A percentile compares a stretch with the other conserved stretches of the same genome.
Conservation (phyloP, 148 eudicot species). For the Chenopodium suecicum region DNA sequence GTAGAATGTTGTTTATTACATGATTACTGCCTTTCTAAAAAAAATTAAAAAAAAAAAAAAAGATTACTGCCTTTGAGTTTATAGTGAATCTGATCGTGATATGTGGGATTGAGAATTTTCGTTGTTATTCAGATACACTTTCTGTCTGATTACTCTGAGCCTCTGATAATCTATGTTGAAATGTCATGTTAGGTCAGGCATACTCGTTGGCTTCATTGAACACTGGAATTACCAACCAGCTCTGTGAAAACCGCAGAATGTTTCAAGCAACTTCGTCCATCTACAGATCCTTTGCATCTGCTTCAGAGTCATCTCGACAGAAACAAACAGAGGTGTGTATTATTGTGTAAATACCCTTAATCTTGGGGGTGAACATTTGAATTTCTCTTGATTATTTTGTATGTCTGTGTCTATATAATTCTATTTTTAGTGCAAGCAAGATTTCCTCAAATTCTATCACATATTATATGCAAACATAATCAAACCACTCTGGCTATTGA, state of each 20-base stretch:
- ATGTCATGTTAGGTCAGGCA: constrained; percentile 36
- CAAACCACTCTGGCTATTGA: no score
- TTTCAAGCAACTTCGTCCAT: constrained; percentile 22
- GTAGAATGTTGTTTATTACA: not conserved
- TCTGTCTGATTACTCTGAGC: not conserved
- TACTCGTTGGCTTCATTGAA: constrained; percentile 26
- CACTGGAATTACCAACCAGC: constrained; percentile 27
- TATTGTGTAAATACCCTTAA: not conserved
- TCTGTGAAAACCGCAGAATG: constrained; percentile 21
- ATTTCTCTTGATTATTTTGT: not conserved
- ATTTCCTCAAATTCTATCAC: not conserved
- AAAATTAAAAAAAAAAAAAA: no score
- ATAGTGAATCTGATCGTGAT: not conserved
- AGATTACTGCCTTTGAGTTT: not conserved
- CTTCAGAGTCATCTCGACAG: constrained; percentile 32
- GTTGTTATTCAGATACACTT: not conserved
- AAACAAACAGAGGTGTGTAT: constrained; percentile 33
- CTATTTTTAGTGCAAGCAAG: no score
- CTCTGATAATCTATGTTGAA: constrained; percentile 12
- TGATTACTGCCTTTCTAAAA: not conserved
- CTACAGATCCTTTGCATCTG: constrained; percentile 39
- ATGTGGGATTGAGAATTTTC: not conserved
- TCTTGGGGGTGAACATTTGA: not conserved
- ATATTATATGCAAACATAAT: not conserved
- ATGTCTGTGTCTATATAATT: not conserved